phyloP scores from a whole-genome alignment of 805 yeast genomes.

The Yamadazyma phyllophila region DNA sequence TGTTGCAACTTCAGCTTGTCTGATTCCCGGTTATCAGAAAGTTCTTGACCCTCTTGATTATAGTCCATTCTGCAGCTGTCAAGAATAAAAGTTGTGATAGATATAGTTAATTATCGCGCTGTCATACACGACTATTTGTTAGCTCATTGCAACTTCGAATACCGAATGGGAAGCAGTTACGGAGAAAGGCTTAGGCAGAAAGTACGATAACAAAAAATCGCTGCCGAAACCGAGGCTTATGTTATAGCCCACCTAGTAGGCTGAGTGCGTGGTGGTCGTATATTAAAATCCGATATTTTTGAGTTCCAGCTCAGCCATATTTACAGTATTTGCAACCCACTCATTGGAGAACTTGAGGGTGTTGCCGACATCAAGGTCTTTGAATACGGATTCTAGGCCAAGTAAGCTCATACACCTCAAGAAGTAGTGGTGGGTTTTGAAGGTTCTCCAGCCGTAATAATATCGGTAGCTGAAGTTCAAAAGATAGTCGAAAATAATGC shows the following conservation, averaged over 20 bases:
- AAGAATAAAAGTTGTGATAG: neutral
- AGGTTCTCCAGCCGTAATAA: conserved; percentile 7
- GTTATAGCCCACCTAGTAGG: too few species aligned
- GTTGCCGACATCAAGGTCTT: neutral
- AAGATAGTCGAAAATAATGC: conserved; percentile 1
- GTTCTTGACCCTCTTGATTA: neutral
- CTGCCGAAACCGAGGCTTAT: too few species aligned
- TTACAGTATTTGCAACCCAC: neutral
- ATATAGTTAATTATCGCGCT: neutral
- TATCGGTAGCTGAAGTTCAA: conserved; percentile 5
- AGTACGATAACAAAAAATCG: neutral
- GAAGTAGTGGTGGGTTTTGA: conserved; percentile 7
- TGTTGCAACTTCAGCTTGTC: conserved; percentile 2
- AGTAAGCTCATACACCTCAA: conserved; percentile 6
- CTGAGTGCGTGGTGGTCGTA: neutral
- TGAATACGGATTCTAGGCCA: conserved; percentile 1
- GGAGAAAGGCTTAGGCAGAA: neutral
- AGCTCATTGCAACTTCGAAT: too few species aligned
- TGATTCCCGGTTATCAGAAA: neutral
- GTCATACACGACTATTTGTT: neutral
- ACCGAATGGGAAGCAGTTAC: too few species aligned
- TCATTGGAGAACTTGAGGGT: neutral
- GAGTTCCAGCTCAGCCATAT: neutral
- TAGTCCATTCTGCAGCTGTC: neutral
- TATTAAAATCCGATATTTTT: conserved; percentile 1